A percentile compares a stretch with the other conserved stretches of the same genome.
Conservation (phyloP, 305 asterid genomes). For the Euphrasia arctica region DNA sequence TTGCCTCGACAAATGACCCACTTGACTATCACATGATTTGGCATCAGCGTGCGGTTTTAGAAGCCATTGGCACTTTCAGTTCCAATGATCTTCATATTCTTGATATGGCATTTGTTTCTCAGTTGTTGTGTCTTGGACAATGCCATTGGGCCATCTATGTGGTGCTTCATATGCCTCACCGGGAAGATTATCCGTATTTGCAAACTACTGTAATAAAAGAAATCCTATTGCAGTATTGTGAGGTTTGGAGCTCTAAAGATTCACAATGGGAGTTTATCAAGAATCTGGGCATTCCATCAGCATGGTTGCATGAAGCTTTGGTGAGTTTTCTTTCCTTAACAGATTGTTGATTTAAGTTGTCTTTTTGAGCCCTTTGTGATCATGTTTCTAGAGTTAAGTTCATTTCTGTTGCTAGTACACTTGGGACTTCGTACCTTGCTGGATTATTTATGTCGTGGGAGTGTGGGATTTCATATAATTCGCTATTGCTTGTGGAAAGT, state of each 20-base stretch:
- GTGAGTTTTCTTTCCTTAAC: slow-evolving; percentile 41
- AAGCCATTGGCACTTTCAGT: slow-evolving; percentile 82
- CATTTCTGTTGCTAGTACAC: slow-evolving; percentile 22
- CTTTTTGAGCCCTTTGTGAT: slow-evolving; percentile 9
- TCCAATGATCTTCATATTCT: slow-evolving; percentile 90
- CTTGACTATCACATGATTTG: slow-evolving; percentile 99
- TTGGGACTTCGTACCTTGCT: slow-evolving; percentile 4
- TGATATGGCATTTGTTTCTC: slow-evolving; percentile 89
- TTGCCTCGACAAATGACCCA: slow-evolving; percentile 85
- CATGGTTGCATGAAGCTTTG: slow-evolving; percentile 96
- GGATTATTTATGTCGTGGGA: slow-evolving; percentile 10
- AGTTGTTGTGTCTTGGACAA: slow-evolving; percentile 80
- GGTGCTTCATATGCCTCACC: slow-evolving; percentile 88
- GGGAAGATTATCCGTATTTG: slow-evolving; percentile 81
- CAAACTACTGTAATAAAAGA: slow-evolving; percentile 72
- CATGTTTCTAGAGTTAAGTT: slow-evolving; percentile 13
- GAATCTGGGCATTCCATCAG: slow-evolving; percentile 77
- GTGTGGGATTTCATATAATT: slow-evolving; percentile 18
- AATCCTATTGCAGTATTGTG: slow-evolving; percentile 90
- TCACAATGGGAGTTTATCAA: slow-evolving; percentile 73
- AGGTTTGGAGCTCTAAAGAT: slow-evolving; percentile 73
- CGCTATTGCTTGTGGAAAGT: slow-evolving; percentile 13
- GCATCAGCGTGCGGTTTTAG: slow-evolving; percentile 96
- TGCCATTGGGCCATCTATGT: slow-evolving; percentile 98
- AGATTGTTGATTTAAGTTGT: slow-evolving; percentile 16